phyloP scores from a whole-genome alignment of 257 asterid species.

The Eucommia ulmoides region DNA sequence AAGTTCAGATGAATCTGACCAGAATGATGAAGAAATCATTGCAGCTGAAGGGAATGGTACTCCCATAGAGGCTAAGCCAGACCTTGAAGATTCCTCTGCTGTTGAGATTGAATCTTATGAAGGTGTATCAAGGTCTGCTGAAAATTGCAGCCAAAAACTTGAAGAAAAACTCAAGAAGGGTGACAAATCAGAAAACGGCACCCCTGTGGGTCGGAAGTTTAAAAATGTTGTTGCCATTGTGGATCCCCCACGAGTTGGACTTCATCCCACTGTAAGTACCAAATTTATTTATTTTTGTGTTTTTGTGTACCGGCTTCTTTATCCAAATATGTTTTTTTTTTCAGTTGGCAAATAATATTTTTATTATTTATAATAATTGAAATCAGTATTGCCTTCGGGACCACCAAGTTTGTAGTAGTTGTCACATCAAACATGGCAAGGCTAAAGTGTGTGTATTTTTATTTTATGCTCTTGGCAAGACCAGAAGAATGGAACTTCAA shows the following conservation, averaged over 20 bases:
- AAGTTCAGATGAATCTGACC: slow-evolving; percentile 13
- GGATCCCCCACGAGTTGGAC: slow-evolving; percentile 99
- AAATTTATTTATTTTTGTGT: too few species aligned
- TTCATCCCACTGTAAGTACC: slow-evolving; percentile 92
- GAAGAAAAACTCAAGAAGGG: slow-evolving; percentile 22
- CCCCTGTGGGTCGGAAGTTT: slow-evolving; percentile 28
- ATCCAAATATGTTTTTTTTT: too few species aligned
- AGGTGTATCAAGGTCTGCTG: slow-evolving; percentile 9
- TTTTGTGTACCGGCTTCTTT: too few species aligned
- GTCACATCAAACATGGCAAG: too few species aligned
- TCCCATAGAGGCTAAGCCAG: slow-evolving; percentile 17
- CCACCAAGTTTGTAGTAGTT: too few species aligned
- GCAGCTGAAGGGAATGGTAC: slow-evolving; percentile 18
- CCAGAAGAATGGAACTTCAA: too few species aligned
- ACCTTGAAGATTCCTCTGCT: slow-evolving; percentile 22
- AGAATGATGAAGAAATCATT: slow-evolving; percentile 20
- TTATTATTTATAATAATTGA: neutral
- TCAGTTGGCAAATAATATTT: too few species aligned
- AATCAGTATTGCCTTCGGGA: neutral
- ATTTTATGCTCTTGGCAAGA: too few species aligned
- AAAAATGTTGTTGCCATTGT: slow-evolving; percentile 87
- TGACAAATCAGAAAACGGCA: slow-evolving; percentile 18
- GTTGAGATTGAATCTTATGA: slow-evolving; percentile 22
- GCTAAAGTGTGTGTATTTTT: too few species aligned
- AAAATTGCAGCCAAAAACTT: slow-evolving; percentile 16